These are phyloP conservation scores for Physcomitrellopsis africana DNA, from an alignment of 225 moss, liverwort and hornwort genomes.

Conservation along the genomic window DNA sequence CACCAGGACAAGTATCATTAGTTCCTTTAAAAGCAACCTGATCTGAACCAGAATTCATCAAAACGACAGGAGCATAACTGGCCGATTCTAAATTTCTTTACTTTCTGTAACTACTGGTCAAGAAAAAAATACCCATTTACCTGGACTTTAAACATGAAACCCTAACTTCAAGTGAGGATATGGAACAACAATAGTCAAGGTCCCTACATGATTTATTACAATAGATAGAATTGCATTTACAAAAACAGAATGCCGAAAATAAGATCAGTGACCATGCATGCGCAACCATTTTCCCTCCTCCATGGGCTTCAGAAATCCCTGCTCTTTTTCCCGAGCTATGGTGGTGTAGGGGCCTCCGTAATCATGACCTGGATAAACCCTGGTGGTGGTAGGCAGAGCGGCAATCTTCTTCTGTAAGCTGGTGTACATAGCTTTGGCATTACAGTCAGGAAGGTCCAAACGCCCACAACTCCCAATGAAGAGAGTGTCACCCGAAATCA, in stretches of 20 bases:
- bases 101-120: constrained; percentile 15
- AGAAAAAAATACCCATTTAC: constrained; percentile 27
- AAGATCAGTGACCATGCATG: constrained; percentile 55
- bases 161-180: constrained; percentile 5
- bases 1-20: constrained; percentile 8
- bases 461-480: constrained; percentile 98
- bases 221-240: constrained; percentile 30
- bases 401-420: constrained; percentile 96
- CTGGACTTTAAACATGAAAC: constrained; percentile 17
- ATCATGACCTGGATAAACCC: constrained; percentile 96
- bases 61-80: neutral
- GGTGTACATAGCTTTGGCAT: constrained; percentile 85
- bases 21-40: constrained; percentile 8
- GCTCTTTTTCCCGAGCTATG: constrained; percentile 75
- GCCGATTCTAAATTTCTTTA: constrained; percentile 17
- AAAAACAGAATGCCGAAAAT: neutral
- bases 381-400: constrained; percentile 73
- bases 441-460: constrained; percentile 95
- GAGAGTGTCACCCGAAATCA: constrained; percentile 88
- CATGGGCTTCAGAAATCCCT: constrained; percentile 73
- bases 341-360: constrained; percentile 91
- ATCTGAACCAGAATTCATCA: constrained; percentile 10
- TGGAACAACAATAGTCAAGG: constrained; percentile 10
- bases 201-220: constrained; percentile 12
- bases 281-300: constrained; percentile 78